Evolutionary conservation across 1,139 yeast species (phyloP).

Genomic region (Scheffersomyces illinoinensis): DNA sequence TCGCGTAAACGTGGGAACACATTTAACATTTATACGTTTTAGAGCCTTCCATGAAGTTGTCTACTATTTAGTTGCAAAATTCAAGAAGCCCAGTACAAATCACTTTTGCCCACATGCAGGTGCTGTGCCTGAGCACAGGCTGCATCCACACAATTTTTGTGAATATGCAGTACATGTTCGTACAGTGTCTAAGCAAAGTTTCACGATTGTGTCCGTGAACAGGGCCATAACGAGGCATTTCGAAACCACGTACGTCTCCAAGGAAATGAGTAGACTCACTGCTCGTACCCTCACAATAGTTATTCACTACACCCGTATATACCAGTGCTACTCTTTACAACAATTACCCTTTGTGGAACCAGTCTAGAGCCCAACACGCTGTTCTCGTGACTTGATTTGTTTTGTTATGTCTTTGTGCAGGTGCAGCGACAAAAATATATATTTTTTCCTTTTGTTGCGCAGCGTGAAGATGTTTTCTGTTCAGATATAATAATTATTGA

Average conservation of each 20-base stretch:
- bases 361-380: background rate
- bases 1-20: background rate
- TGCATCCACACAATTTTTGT: background rate
- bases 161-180: background rate
- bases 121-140: background rate
- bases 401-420: background rate
- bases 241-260: background rate
- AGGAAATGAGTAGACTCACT: no score
- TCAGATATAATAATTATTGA: background rate
- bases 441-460: background rate
- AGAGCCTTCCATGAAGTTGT: background rate
- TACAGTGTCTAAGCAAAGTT: background rate
- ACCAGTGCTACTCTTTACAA: background rate
- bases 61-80: background rate
- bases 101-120: background rate
- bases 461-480: background rate
- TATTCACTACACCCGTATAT: background rate
- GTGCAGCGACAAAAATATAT: background rate
- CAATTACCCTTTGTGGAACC: background rate
- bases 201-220: background rate
- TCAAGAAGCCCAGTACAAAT: background rate
- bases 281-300: background rate
- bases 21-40: background rate
- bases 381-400: background rate
- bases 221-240: background rate